Percentiles rank a stretch among this genome's conserved stretches.
phyloP scores from a whole-genome alignment of 306 rosid genomes.

The Senna siamea region DNA sequence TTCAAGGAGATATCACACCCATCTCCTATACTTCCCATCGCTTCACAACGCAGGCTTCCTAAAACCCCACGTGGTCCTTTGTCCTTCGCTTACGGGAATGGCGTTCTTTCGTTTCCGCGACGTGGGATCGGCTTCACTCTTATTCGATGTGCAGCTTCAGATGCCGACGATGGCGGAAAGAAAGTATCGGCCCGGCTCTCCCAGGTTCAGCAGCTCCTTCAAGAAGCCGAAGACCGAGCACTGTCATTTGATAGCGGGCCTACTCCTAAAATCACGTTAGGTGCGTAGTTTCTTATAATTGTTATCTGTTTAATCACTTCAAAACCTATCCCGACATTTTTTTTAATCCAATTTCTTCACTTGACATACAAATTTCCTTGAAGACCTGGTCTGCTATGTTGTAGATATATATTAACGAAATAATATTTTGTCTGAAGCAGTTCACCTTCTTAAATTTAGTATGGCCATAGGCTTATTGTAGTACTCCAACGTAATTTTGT shows the following conservation, averaged over 20 bases:
- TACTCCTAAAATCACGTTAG: conserved; percentile 76
- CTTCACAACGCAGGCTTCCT: conserved; percentile 28
- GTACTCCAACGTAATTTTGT: not conserved
- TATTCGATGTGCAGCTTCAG: conserved; percentile 63
- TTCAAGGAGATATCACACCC: conserved; percentile 50
- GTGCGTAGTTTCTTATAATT: conserved; percentile 37
- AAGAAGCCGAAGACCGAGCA: conserved; percentile 81
- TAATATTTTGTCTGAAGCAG: not conserved
- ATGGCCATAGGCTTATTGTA: not conserved
- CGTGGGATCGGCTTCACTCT: conserved; percentile 42
- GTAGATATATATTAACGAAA: too few relatives aligned
- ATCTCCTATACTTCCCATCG: conserved; percentile 34
- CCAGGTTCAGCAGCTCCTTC: conserved; percentile 78
- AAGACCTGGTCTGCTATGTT: not conserved
- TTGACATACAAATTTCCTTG: not conserved
- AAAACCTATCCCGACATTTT: too few relatives aligned
- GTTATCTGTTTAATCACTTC: not conserved
- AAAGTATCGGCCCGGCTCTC: conserved; percentile 81
- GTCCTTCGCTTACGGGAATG: conserved; percentile 2
- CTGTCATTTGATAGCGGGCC: conserved; percentile 57
- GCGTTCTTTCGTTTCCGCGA: conserved; percentile 18
- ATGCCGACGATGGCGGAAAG: conserved; percentile 42
- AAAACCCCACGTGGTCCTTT: not conserved
- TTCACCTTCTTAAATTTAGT: not conserved
- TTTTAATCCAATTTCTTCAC: conserved; percentile 7